Conservation (phyloP, 2,329 filamentous ascomycete species). For the Xylariaceae sp. region DNA sequence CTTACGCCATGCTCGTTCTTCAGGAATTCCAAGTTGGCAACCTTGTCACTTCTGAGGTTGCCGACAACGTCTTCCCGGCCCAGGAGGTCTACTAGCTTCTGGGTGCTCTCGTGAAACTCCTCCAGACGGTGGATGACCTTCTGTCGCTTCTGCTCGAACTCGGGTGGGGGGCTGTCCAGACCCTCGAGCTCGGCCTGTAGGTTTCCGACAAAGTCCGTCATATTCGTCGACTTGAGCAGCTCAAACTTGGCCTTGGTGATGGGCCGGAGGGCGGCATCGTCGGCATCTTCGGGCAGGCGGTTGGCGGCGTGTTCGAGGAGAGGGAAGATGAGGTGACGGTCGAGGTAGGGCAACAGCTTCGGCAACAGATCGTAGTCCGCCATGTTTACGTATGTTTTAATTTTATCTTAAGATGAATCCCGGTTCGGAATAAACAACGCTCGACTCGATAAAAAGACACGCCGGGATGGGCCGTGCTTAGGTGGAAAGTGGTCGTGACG, state of each 20-base stretch:
- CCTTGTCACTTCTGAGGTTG: conserved; percentile 92
- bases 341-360: conserved; percentile 85
- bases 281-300: conserved; percentile 70
- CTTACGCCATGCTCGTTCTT: conserved; percentile 90
- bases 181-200: conserved; percentile 86
- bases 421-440: too few relatives aligned
- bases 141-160: conserved; percentile 85
- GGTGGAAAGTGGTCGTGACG: conserved; percentile 4
- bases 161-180: conserved; percentile 69
- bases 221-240: conserved; percentile 94
- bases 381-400: conserved; percentile 41
- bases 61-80: conserved; percentile 85
- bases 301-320: conserved; percentile 86
- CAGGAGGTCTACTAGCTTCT: conserved; percentile 81
- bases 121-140: conserved; percentile 79
- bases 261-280: conserved; percentile 54
- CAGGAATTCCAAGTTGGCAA: conserved; percentile 95
- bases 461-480: background rate
- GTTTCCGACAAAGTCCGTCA: conserved; percentile 95
- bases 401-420: conserved; percentile 22
- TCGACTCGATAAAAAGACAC: background rate
- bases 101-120: conserved; percentile 78
- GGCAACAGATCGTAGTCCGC: conserved; percentile 76
- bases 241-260: conserved; percentile 85
- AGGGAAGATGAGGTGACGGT: conserved; percentile 94